These are phyloP conservation scores for Yarrowia sp. DNA, from an alignment of 805 yeast genomes.

Conservation along the genomic window DNA sequence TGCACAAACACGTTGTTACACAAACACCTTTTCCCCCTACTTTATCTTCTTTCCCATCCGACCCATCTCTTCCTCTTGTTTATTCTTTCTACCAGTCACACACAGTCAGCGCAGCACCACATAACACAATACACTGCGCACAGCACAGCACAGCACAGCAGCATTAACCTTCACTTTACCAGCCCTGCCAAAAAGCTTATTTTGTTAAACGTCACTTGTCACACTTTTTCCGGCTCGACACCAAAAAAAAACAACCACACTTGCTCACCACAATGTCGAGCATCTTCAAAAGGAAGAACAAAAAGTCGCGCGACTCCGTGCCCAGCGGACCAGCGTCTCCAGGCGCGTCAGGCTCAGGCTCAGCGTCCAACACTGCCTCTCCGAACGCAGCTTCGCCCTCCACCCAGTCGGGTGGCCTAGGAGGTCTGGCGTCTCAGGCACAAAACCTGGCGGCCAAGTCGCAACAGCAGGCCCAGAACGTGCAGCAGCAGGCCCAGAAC, in stretches of 20 bases:
- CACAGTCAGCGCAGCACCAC: too few species aligned
- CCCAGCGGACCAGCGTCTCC: constrained; percentile 4
- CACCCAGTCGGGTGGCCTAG: not conserved
- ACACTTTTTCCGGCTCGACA: too few species aligned
- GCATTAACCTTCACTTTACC: not conserved
- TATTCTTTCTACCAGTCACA: too few species aligned
- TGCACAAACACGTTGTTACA: too few species aligned
- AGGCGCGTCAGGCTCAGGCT: not conserved
- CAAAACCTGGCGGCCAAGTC: not conserved
- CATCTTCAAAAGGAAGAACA: constrained; percentile 25
- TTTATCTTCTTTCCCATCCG: too few species aligned
- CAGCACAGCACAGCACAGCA: not conserved
- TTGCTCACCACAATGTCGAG: constrained; percentile 21
- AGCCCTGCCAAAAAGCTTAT: not conserved
- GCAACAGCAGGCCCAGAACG: not conserved
- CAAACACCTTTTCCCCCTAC: too few species aligned
- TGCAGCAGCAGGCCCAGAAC: not conserved
- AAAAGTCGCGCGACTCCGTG: constrained; percentile 20
- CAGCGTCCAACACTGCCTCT: not conserved
- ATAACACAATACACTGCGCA: not conserved
- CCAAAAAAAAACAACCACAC: too few species aligned
- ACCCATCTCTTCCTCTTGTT: too few species aligned
- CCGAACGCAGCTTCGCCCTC: not conserved
- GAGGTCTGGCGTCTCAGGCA: not conserved
- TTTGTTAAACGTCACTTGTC: not conserved